Evolutionary conservation across 2,329 filamentous ascomycete species (phyloP), one percentile per base, ranked within the genome.

Genomic region (Dendryphion nanum): DNA sequence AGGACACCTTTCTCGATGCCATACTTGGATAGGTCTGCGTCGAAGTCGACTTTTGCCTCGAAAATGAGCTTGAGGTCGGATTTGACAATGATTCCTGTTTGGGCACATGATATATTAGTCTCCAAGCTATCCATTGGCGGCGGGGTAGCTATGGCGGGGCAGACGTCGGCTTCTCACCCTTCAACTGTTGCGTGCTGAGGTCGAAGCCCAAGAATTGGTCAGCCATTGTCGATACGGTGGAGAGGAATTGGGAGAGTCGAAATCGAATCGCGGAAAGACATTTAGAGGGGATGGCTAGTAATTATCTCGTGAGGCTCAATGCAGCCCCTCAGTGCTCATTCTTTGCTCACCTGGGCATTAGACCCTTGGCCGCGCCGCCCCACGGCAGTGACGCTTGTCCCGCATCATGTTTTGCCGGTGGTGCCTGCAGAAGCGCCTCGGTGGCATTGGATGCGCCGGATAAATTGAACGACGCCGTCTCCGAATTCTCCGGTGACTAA

Each of bases 181-280:
- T 97, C 41, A 97, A 78, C 66, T 97, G 91, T 68, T 97, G 93
- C 41, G 93, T 97, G 30, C 90, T 96, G 43, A 97, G 83, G 70
- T 98, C 93, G 66, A 97, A 90, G 44, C 93, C 93, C 59, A 95
- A 76, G 63, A 95, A 95, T 44, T 95, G 73, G 34, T 64, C 57
- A 58, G 57, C 59, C 61, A 64, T 64, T 35, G 40, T 61, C 53
- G 35, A 37, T 18, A 28, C 39, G n/a, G 15, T 19, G 8, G 17
- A 26, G 15, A 35, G 29, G 20, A 33, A 13, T 3, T 30, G 26
- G 15, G 14, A 16, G 30, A 7, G 16, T n/a, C n/a, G n/a, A n/a
- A n/a, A n/a, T n/a, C n/a, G n/a, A n/a, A n/a, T n/a, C n/a, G n/a
- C n/a, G n/a, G n/a, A n/a, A n/a, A n/a, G n/a, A n/a, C n/a, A n/a